Evolutionary conservation across 352 stramenopile species (phyloP).

Genomic region (Phytopythium boreale): DNA sequence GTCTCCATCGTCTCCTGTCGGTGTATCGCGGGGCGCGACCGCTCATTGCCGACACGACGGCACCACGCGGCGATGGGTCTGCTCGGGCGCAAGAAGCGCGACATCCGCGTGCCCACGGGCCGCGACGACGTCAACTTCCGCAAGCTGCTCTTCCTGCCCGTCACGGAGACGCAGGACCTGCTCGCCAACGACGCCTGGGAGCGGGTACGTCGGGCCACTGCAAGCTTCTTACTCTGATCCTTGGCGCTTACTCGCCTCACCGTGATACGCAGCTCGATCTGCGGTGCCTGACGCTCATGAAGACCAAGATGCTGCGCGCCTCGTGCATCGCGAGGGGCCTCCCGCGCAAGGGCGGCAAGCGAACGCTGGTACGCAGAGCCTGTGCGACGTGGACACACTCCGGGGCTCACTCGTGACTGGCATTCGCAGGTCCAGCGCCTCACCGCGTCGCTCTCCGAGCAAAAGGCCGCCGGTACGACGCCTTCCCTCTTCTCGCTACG

Average conservation of each 20-base stretch:
- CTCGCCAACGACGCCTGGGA: constrained; percentile 72
- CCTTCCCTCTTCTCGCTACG: background rate
- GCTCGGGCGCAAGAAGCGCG: constrained; percentile 54
- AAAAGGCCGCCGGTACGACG: constrained; percentile 44
- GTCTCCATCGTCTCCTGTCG: background rate
- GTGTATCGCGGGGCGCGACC: too few species aligned
- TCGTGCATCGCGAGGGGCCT: constrained; percentile 70
- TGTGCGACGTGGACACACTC: background rate
- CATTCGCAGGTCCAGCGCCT: constrained; percentile 38
- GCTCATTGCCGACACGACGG: background rate
- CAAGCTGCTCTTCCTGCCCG: constrained; percentile 72
- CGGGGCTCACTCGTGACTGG: background rate
- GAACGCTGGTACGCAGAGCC: constrained; percentile 29
- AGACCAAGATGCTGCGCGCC: constrained; percentile 79
- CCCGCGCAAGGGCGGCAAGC: constrained; percentile 63
- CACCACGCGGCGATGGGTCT: constrained; percentile 42
- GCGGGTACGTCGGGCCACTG: constrained; percentile 25
- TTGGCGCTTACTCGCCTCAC: background rate
- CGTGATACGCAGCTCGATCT: constrained; percentile 50
- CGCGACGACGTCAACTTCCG: constrained; percentile 75
- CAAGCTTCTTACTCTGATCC: background rate
- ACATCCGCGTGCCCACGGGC: constrained; percentile 68
- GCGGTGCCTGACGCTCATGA: constrained; percentile 78
- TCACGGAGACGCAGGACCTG: constrained; percentile 65
- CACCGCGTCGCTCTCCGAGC: constrained; percentile 53